Evolutionary conservation across 225 moss, liverwort and hornwort genomes (phyloP).

Genomic region (Sphagnum tenellum): DNA sequence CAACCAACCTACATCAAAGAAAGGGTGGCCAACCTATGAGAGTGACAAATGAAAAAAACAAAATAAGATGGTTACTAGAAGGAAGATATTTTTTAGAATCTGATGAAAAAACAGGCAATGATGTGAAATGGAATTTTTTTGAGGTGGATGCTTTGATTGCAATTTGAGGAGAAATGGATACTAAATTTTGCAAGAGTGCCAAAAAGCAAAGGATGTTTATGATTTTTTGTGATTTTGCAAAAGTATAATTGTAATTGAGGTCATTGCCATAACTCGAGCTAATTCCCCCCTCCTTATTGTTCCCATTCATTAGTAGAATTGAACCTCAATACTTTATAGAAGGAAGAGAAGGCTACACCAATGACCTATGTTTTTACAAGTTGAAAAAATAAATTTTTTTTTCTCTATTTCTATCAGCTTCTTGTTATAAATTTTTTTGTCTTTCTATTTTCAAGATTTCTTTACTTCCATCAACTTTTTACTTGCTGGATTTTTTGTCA

Average conservation of each 20-base stretch:
- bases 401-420: too few species aligned
- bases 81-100: background rate
- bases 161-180: conserved; percentile 1
- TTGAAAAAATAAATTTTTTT: background rate
- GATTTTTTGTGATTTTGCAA: background rate
- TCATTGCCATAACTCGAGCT: background rate
- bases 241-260: background rate
- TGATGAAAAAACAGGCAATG: background rate
- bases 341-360: background rate
- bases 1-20: conserved; percentile 1
- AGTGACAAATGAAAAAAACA: too few species aligned
- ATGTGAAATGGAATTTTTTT: background rate
- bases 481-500: too few species aligned
- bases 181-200: background rate
- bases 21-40: background rate
- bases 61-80: background rate
- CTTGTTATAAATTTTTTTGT: too few species aligned
- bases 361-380: background rate
- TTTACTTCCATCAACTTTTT: too few species aligned
- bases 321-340: too few species aligned
- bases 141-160: background rate
- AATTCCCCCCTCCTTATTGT: background rate
- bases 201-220: conserved; percentile 1
- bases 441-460: too few species aligned
- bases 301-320: too few species aligned